phyloP scores from a whole-genome alignment of 768 basidiomycete species.

The Auricularia sp. region DNA sequence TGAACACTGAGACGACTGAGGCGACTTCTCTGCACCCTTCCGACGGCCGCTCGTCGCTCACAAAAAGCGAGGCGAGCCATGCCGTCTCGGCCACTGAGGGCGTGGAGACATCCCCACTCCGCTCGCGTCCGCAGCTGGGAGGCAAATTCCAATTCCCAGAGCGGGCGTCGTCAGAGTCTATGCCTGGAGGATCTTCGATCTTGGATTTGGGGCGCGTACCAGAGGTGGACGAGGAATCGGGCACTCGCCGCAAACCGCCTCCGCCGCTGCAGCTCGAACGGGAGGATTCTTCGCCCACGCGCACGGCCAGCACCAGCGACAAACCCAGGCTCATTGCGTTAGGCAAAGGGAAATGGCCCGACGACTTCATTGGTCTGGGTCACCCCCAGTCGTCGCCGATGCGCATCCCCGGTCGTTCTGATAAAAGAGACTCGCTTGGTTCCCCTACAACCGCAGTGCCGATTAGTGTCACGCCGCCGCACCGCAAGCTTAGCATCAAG shows the following conservation, averaged over 20 bases:
- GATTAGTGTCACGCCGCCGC: neutral
- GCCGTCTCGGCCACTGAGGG: neutral
- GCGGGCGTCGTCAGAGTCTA: constrained; percentile 14
- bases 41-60: constrained; percentile 50
- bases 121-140: constrained; percentile 2
- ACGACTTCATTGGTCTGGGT: constrained; percentile 40
- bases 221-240: neutral
- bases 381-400: neutral
- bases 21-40: constrained; percentile 47
- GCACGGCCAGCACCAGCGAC: neutral
- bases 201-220: neutral
- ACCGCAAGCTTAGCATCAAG: constrained; percentile 1
- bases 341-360: constrained; percentile 74
- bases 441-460: neutral
- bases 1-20: constrained; percentile 74
- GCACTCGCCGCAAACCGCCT: neutral
- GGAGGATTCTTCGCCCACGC: neutral
- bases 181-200: neutral
- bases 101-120: neutral
- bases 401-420: neutral
- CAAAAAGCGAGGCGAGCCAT: constrained; percentile 49
- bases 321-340: constrained; percentile 33
- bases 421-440: neutral
- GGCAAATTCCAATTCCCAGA: constrained; percentile 1
- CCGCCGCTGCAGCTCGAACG: neutral